phyloP scores from a whole-genome alignment of 768 basidiomycete species.

The Suillus bovinus region DNA sequence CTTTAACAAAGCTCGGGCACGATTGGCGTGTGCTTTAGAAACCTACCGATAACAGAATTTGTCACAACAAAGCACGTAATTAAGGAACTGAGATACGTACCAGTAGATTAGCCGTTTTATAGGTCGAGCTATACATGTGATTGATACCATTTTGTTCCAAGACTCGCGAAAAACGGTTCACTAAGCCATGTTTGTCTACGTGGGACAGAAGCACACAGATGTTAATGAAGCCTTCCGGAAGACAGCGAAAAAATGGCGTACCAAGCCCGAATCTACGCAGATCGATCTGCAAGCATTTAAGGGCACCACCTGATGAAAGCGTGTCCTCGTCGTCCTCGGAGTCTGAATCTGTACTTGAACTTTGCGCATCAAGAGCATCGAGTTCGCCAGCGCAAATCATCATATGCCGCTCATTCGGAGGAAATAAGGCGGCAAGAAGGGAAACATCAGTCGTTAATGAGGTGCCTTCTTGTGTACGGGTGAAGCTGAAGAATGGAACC shows the following conservation, averaged over 20 bases:
- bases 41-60: conserved; percentile 37
- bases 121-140: conserved; percentile 85
- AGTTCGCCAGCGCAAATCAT: conserved; percentile 73
- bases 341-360: conserved; percentile 33
- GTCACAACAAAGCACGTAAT: not conserved
- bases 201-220: conserved; percentile 4
- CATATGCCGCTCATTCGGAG: conserved; percentile 69
- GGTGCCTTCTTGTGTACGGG: conserved; percentile 73
- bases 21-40: conserved; percentile 54
- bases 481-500: conserved; percentile 83
- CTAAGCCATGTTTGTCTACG: conserved; percentile 75
- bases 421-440: conserved; percentile 69
- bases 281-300: conserved; percentile 78
- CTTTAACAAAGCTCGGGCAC: conserved; percentile 58
- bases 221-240: conserved; percentile 7
- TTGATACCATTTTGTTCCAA: conserved; percentile 74
- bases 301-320: conserved; percentile 37
- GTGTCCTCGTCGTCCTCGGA: conserved; percentile 38
- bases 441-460: conserved; percentile 73
- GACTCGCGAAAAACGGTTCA: conserved; percentile 73
- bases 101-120: conserved; percentile 77
- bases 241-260: conserved; percentile 29
- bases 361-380: conserved; percentile 51
- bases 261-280: conserved; percentile 71
- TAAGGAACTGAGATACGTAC: conserved; percentile 38